Evolutionary conservation across 306 rosid species (phyloP), one percentile per base, ranked within the genome.

Genomic region (Lathyrus oleraceus): DNA sequence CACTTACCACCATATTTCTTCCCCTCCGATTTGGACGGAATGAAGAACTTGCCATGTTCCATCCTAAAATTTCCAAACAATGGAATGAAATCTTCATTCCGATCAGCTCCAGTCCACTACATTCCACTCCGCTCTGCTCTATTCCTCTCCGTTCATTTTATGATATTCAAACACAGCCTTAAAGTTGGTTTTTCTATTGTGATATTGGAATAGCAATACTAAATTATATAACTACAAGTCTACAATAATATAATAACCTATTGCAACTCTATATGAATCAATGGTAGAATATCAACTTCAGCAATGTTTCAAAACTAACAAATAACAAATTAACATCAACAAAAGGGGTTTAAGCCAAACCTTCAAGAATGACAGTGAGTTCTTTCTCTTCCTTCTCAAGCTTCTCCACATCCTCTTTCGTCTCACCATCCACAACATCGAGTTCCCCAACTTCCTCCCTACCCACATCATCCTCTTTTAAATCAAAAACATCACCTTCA

Each of bases 321-420:
- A 38, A 16, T 38, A 38, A 15, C 14, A 36, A 58, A 54, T 4
- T 32, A 3, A 30, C 39, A 35, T 7, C 2, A 63, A 20, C 49
- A 16, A 64, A 45, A 21, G 32, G 17, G 23, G n/a, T 32, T 21
- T 0, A 49, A 15, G 52, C 15, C 16, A 58, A 79, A 89, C 98
- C 97, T 81, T 88, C 84, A 51, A 90, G 73, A 8, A 90, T 12
- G 8, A 77, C 77, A 82, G 77, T 82, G 52, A 94, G 96, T 57
- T 72, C 90, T 53, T 83, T 72, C 83, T 88, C 88, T 77, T 88
- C 92, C 65, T 35, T 78, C 86, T 85, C 70, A 35, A 88, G 86
- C 81, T 65, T 78, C 76, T 53, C 61, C 27, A 65, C 71, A 62
- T 85, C 86, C 70, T 69, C 82, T 10, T 16, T 66, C 23, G 15